Evolutionary conservation across 495 filamentous ascomycete species (phyloP), one percentile per base, ranked within the genome.

Genomic region (Mycothermus thermophilus): DNA sequence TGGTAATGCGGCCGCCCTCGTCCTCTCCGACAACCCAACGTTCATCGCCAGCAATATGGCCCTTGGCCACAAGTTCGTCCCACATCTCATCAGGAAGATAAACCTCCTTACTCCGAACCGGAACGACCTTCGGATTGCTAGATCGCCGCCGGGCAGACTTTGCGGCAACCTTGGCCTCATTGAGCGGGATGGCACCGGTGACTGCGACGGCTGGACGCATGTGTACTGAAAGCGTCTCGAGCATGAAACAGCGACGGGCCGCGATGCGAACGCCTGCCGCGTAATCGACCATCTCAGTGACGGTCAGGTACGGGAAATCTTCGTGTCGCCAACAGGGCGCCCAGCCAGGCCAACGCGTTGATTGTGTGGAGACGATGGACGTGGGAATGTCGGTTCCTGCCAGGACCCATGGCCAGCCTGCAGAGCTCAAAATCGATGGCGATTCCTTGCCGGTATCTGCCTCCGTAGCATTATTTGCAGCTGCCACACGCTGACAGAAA

Each of bases 11-110:
- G 21, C 67, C 59, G 8, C 52, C 47, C 2, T 47, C 36, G 42
- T 74, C 74, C 51, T 79, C 71, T 4, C 77, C 76, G 8, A 80
- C 43, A 12, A 80, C 28, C 62, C 75, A 80, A 18, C 67, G 47
- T 48, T 82, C 77, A 41, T 74, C 71, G 0, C 76, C 77, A 29
- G 51, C 62, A 16, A 82, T 68, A 41, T 62, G 67, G 3, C 74
- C 75, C 42, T 61, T 66, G 0, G 47, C 62, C 11, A 68, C 42
- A 13, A 82, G 50, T 42, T 75, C 59, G n/a, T 44, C 41, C 50
- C 67, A 71, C 29, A 71, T 52, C 6, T 55, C 49, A 18, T 66
- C 62, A 5, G 45, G 44, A 7, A 74, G 47, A 10, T 57, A 58
- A 3, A 58, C 51, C 30, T 58, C 57, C 3, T 57, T 54, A 0